Conservation (phyloP, 306 rosid species). For the Castanea mollissima region DNA sequence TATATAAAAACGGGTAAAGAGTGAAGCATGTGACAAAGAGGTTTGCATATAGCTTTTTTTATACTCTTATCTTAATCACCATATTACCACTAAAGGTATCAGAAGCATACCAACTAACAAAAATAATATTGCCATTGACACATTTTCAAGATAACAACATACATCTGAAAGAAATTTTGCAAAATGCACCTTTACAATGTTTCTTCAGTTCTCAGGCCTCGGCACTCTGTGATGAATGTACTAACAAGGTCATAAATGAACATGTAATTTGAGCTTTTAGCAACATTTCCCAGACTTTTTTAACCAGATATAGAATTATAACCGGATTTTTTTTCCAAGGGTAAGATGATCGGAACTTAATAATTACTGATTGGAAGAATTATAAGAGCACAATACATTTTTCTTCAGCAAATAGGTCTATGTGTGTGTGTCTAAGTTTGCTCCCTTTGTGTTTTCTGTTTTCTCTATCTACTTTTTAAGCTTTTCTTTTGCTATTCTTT, state of each 20-base stretch:
- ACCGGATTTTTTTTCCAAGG: background rate
- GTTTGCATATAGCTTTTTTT: background rate
- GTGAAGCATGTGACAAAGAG: background rate
- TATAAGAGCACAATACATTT: background rate
- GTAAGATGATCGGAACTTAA: background rate
- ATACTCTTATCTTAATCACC: background rate
- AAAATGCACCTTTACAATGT: background rate
- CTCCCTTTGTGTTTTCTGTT: too few species aligned
- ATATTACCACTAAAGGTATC: background rate
- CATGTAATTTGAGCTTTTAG: background rate
- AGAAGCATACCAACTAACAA: background rate
- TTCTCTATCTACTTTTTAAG: too few species aligned
- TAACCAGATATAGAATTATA: background rate
- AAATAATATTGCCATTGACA: background rate
- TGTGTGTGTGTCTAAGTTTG: too few species aligned
- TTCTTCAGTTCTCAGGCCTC: background rate
- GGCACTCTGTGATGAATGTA: too few species aligned
- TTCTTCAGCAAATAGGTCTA: too few species aligned
- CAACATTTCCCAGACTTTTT: background rate
- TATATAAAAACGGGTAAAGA: background rate
- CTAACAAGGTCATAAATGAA: background rate
- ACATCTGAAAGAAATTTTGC: background rate
- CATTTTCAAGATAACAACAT: background rate
- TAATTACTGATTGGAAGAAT: background rate
- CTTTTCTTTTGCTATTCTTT: too few species aligned